Evolutionary conservation across 2,329 filamentous ascomycete genomes (phyloP).

Genomic region (Ceratocystis destructans): DNA sequence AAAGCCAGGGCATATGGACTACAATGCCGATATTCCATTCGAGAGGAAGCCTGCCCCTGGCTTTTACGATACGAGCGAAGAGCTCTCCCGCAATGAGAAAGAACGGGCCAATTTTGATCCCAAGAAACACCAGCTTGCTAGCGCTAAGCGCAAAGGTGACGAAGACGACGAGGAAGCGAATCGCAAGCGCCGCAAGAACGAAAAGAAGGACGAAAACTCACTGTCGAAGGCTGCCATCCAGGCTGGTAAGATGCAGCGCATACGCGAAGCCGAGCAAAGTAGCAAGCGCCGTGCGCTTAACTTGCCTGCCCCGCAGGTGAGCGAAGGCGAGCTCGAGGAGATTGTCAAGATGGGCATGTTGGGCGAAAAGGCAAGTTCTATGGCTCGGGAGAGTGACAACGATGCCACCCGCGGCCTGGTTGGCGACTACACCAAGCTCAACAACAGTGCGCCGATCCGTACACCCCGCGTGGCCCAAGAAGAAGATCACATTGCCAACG

Average conservation of each 20-base stretch:
- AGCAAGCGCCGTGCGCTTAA: constrained; percentile 78
- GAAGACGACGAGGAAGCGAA: constrained; percentile 66
- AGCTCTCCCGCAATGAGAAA: constrained; percentile 65
- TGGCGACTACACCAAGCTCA: constrained; percentile 71
- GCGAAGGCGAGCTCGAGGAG: constrained; percentile 84
- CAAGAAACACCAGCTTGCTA: constrained; percentile 75
- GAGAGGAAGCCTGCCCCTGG: constrained; percentile 80
- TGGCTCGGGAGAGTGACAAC: constrained; percentile 67
- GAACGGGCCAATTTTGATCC: constrained; percentile 81
- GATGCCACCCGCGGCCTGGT: constrained; percentile 73
- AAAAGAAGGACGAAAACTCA: constrained; percentile 62
- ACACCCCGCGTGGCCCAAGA: constrained; percentile 84
- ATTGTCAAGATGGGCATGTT: constrained; percentile 98
- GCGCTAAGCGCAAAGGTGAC: constrained; percentile 78
- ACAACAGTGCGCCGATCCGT: constrained; percentile 72
- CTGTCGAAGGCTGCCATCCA: constrained; percentile 71
- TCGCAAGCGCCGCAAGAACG: constrained; percentile 78
- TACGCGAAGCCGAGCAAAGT: constrained; percentile 91
- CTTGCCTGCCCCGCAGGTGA: constrained; percentile 78
- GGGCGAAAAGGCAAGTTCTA: constrained; percentile 67
- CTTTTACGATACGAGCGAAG: constrained; percentile 87
- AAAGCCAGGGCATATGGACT: constrained; percentile 97
- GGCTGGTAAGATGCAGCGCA: constrained; percentile 85
- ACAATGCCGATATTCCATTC: constrained; percentile 97
- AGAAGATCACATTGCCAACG: constrained; percentile 91